Percentiles rank a stretch among this genome's conserved stretches.
Conservation (phyloP, 805 yeast genomes). For the Metschnikowia vanudenii region DNA sequence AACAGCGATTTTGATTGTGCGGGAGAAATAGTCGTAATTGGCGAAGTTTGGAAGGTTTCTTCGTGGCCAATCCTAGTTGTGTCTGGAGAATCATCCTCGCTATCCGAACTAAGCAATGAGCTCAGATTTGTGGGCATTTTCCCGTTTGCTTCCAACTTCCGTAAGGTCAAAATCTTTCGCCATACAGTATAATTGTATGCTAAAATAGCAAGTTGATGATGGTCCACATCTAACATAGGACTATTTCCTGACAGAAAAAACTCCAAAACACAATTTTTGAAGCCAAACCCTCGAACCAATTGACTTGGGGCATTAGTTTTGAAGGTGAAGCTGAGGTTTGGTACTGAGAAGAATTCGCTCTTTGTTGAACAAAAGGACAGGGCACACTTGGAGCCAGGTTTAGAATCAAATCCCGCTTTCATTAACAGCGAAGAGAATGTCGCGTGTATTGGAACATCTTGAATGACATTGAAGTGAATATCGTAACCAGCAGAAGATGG, state of each 20-base stretch:
- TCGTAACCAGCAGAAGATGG: conserved; percentile 37
- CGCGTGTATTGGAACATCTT: conserved; percentile 35
- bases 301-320: conserved; percentile 36
- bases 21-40: too few relatives aligned
- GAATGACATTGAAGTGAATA: conserved; percentile 30
- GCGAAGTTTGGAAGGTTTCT: background rate
- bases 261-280: conserved; percentile 38
- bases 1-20: background rate
- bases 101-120: conserved; percentile 6
- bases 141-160: conserved; percentile 11
- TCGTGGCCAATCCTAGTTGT: conserved; percentile 3
- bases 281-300: conserved; percentile 35
- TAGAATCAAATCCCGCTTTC: conserved; percentile 23
- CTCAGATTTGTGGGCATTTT: background rate
- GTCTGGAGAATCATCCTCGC: conserved; percentile 12
- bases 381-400: background rate
- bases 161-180: conserved; percentile 26
- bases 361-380: background rate
- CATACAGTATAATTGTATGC: conserved; percentile 34
- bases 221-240: conserved; percentile 39
- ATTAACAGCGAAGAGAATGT: conserved; percentile 34
- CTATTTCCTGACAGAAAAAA: conserved; percentile 37
- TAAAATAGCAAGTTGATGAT: conserved; percentile 31
- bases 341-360: conserved; percentile 33
- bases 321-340: conserved; percentile 34